Evolutionary conservation across 1,139 yeast genomes (phyloP).

Genomic region (Blastobotrys aristatus): DNA sequence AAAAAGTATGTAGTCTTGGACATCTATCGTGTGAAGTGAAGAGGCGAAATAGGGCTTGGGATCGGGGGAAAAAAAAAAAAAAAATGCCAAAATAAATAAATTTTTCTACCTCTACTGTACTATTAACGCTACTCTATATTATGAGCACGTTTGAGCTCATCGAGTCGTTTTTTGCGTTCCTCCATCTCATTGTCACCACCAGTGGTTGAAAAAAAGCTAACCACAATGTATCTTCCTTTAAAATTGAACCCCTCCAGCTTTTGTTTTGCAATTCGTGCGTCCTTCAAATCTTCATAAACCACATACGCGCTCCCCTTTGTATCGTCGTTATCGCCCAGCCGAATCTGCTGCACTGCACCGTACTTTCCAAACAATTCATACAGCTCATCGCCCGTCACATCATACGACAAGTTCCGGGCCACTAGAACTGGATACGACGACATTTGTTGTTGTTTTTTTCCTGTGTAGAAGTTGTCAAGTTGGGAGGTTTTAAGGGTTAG

Average conservation of each 20-base stretch:
- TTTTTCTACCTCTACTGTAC: no score
- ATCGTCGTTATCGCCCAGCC: conserved; percentile 43
- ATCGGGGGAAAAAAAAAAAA: neutral
- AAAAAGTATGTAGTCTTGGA: conserved; percentile 6
- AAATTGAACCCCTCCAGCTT: conserved; percentile 59
- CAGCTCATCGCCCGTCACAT: conserved; percentile 44
- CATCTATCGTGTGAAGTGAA: neutral
- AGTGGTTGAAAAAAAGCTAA: conserved; percentile 44
- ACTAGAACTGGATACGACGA: conserved; percentile 35
- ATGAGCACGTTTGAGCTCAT: conserved; percentile 27
- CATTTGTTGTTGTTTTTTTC: conserved; percentile 11
- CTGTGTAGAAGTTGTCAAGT: conserved; percentile 4
- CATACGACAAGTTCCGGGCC: conserved; percentile 57
- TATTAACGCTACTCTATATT: conserved; percentile 19
- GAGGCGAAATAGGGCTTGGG: neutral
- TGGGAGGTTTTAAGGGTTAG: neutral
- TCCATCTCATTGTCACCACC: conserved; percentile 30
- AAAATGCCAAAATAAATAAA: neutral
- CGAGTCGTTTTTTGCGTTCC: conserved; percentile 25
- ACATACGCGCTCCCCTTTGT: conserved; percentile 55
- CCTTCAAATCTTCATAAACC: conserved; percentile 47
- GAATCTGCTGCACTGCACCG: conserved; percentile 53
- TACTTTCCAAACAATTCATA: conserved; percentile 52
- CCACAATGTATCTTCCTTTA: conserved; percentile 55
- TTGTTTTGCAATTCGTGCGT: conserved; percentile 48